Base-by-base conservation (phyloP, 257 asterid species). In the Craterostigma plantagineum region DNA sequence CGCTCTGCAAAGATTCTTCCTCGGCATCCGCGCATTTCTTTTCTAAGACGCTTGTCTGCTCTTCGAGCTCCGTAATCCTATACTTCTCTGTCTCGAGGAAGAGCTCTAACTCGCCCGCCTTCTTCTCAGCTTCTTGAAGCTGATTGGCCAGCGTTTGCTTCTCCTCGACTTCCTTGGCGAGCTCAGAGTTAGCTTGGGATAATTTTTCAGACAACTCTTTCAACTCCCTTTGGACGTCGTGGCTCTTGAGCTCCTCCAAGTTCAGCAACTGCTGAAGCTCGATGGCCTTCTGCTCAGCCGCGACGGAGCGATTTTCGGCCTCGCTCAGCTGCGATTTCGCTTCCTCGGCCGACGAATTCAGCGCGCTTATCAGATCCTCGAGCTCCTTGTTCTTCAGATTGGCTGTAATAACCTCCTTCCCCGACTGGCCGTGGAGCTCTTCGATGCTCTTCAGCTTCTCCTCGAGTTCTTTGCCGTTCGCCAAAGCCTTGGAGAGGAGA, bases 11-110 rank as follows among this genome's bases (percentile, higher is more conserved):
- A 7, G 71, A 57, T 46, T 87, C 85, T 43, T 50, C 73, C 45
- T 72, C 90, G 33, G 61, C 66, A 38, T 48, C 58, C 64, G 38
- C 66, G 17, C 57, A 56, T 55, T 76, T 79, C 51, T 64, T 70
- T 42, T 76, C 95, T 33, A 76, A 60, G 49, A 44, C 48, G 56
- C 52, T 63, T 46, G 74, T 54, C 53, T 76, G 85, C 63, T 76
- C 95, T 64, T 87, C 95, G 41, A 77, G 87, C 72, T 81, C 94
- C 77, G 59, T 80, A 59, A 71, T 71, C 70, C 81, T 73, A 13
- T 65, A 46, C 41, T 71, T 86, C 48, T 86, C 93, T 7, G 85
- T 69, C 55, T 71, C 87, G 16, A 85, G 91, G 59, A 77, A 69
- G 42, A 70, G 56, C 80, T 85, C 84, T 50, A 86, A 47, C 54